Conservation (phyloP, 2,329 filamentous ascomycete genomes). For the Talaromyces islandicus region DNA sequence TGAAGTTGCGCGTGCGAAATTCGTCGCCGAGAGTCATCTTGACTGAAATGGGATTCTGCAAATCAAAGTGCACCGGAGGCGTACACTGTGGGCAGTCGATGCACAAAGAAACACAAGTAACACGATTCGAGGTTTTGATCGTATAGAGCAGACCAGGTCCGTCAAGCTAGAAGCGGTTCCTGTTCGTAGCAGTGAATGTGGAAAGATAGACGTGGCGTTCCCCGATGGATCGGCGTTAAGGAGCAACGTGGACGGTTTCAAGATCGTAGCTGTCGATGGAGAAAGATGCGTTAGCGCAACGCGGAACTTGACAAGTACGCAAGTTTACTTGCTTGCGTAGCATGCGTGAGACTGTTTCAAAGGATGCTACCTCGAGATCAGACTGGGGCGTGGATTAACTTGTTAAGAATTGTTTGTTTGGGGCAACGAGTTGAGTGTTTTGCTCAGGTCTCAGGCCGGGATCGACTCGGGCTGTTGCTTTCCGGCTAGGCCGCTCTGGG, state of each 20-base stretch:
- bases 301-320: not conserved
- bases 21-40: constrained; percentile 58
- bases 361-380: not conserved
- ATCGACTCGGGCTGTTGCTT: not conserved
- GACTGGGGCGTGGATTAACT: not conserved
- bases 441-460: not conserved
- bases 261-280: not conserved
- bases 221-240: constrained; percentile 2
- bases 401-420: not conserved
- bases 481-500: not conserved
- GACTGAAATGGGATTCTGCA: too few relatives aligned
- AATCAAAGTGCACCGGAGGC: not conserved
- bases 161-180: not conserved
- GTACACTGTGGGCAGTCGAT: not conserved
- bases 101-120: not conserved
- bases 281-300: not conserved
- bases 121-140: not conserved
- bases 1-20: constrained; percentile 61
- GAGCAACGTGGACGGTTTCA: constrained; percentile 9
- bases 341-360: not conserved
- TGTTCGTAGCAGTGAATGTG: not conserved
- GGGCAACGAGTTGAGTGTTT: not conserved
- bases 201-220: not conserved
- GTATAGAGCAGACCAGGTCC: not conserved
- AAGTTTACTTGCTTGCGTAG: not conserved